These are phyloP conservation scores for Blastobotrys terrestris DNA, from an alignment of 805 yeast genomes.

Conservation along the genomic window DNA sequence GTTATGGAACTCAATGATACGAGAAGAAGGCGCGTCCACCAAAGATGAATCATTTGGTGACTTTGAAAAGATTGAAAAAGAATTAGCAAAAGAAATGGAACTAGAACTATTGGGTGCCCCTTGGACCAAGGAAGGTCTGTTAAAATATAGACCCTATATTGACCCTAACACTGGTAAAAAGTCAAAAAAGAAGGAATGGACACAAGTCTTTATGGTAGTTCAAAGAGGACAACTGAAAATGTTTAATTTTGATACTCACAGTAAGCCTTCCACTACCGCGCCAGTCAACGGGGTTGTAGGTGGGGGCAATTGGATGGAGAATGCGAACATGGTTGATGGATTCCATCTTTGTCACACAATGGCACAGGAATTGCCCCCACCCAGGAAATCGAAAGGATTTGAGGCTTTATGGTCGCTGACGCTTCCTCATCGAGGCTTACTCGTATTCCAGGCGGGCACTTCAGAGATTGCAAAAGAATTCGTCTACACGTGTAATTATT, in stretches of 20 bases:
- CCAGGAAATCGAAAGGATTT: slow-evolving; percentile 31
- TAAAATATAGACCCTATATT: slow-evolving; percentile 33
- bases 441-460: slow-evolving; percentile 63
- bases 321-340: slow-evolving; percentile 51
- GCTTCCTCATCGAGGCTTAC: slow-evolving; percentile 41
- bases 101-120: slow-evolving; percentile 69
- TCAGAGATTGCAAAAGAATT: slow-evolving; percentile 61
- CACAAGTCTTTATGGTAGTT: slow-evolving; percentile 56
- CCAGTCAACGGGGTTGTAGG: slow-evolving; percentile 33
- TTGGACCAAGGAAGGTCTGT: slow-evolving; percentile 68
- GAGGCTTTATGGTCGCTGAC: slow-evolving; percentile 48
- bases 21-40: slow-evolving; percentile 18
- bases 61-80: slow-evolving; percentile 26
- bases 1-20: slow-evolving; percentile 26
- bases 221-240: slow-evolving; percentile 59
- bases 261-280: slow-evolving; percentile 21
- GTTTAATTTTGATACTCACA: slow-evolving; percentile 41
- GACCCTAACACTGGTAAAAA: slow-evolving; percentile 25
- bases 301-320: slow-evolving; percentile 66
- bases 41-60: slow-evolving; percentile 24
- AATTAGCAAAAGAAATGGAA: slow-evolving; percentile 49
- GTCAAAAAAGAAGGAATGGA: slow-evolving; percentile 34
- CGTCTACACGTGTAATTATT: slow-evolving; percentile 75
- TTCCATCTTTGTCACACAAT: slow-evolving; percentile 44
- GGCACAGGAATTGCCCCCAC: slow-evolving; percentile 34